These are phyloP conservation scores for Carex parvula DNA, from an alignment of 176 grass and related monocot genomes.

Conservation along the genomic window DNA sequence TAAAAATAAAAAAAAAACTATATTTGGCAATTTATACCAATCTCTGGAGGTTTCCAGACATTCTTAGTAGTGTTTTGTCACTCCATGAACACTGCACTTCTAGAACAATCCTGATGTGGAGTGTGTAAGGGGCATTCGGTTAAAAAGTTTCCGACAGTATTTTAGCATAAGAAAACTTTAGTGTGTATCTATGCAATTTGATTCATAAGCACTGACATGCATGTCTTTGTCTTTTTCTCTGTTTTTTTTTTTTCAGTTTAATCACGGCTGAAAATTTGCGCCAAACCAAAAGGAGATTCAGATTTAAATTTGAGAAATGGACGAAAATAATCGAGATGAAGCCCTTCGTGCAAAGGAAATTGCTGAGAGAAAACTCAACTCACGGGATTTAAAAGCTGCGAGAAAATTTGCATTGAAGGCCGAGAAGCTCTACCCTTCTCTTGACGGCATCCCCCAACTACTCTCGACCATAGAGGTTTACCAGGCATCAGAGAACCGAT, in stretches of 20 bases:
- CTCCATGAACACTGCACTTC: background rate
- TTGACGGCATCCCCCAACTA: slow-evolving; percentile 63
- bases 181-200: background rate
- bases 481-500: slow-evolving; percentile 44
- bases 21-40: slow-evolving; percentile 15
- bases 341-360: slow-evolving; percentile 46
- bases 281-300: slow-evolving; percentile 4
- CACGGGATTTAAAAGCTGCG: slow-evolving; percentile 34
- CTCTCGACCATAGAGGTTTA: slow-evolving; percentile 59
- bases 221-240: slow-evolving; percentile 3
- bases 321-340: slow-evolving; percentile 39
- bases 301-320: slow-evolving; percentile 41
- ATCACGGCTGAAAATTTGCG: background rate
- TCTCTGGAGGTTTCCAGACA: background rate
- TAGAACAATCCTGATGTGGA: background rate
- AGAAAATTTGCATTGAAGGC: slow-evolving; percentile 62
- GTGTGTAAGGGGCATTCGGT: background rate
- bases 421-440: slow-evolving; percentile 42
- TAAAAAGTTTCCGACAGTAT: background rate
- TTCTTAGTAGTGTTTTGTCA: background rate
- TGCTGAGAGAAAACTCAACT: slow-evolving; percentile 57
- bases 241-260: slow-evolving; percentile 29
- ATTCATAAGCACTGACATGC: slow-evolving; percentile 19
- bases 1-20: background rate
- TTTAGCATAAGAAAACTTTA: background rate